A percentile compares a stretch with the other conserved stretches of the same genome.
phyloP scores from a whole-genome alignment of 495 filamentous ascomycete genomes.

The Neurospora sp. region DNA sequence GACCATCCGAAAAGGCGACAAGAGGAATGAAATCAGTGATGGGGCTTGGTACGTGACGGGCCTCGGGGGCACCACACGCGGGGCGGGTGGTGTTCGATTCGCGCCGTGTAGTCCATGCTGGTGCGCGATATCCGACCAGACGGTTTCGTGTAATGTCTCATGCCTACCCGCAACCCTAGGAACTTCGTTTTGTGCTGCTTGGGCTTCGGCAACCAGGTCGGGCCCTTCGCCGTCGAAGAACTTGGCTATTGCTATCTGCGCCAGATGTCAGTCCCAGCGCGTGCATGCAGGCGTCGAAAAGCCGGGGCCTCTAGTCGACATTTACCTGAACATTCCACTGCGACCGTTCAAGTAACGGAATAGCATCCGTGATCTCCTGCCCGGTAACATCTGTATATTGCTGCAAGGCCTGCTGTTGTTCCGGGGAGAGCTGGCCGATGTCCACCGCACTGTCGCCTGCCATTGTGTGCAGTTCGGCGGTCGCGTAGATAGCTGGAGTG shows the following conservation, averaged over 20 bases:
- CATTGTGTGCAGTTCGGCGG: constrained; percentile 13
- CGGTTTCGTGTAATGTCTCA: constrained; percentile 61
- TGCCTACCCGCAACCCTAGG: constrained; percentile 48
- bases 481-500: background rate
- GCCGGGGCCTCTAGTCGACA: background rate
- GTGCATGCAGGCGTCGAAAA: background rate
- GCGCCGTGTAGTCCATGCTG: background rate
- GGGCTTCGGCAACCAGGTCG: constrained; percentile 69
- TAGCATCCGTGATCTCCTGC: constrained; percentile 65
- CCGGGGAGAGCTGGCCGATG: constrained; percentile 56
- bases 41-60: constrained; percentile 56
- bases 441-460: constrained; percentile 40
- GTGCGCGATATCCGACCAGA: constrained; percentile 15
- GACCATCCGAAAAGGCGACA: constrained; percentile 72
- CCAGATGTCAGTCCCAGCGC: background rate
- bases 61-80: constrained; percentile 68
- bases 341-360: constrained; percentile 70
- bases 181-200: constrained; percentile 48
- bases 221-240: constrained; percentile 95
- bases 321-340: constrained; percentile 93
- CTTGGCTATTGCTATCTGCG: constrained; percentile 83
- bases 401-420: constrained; percentile 70
- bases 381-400: constrained; percentile 84
- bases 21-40: constrained; percentile 62
- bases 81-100: constrained; percentile 50